Evolutionary conservation across 2,329 filamentous ascomycete genomes (phyloP), one percentile per base, ranked within the genome.

Genomic region (Chrysosporium queenslandicum): DNA sequence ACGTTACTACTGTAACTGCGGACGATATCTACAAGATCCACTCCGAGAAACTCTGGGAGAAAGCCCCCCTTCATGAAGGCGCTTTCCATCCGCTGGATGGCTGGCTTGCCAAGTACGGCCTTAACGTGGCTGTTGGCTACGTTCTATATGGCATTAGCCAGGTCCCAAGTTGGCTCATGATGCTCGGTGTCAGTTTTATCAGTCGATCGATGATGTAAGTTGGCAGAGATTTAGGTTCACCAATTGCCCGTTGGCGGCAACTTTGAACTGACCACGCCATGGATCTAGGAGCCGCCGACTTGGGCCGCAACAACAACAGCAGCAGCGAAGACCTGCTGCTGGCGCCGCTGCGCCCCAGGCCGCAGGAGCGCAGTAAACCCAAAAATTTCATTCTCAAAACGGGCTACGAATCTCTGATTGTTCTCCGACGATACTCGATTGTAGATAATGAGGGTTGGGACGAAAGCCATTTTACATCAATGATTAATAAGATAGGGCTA

Each of bases 101-200:
- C 42, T 67, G 63, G 57, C 64, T 83, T 41, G 75, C 76, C 46
- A 64, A 80, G 66, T 72, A 72, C 59, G 69, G 72, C 37, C 66
- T 83, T 47, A 72, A 70, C 39, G 64, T 80, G 50, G 75, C 77
- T 14, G 62, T 80, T 32, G 81, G 74, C 5, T 82, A 81, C 58
- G 63, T 72, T 40, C 71, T 82, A 51, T 82, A 72, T 64, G 74
- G 63, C 27, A 75, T 83, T 62, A 70, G 74, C 30, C 71, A 74
- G 66, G 73, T 83, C 58, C 81, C 81, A 2, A 81, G 76, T 60
- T 84, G 81, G 81, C 61, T 77, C 53, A 77, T 82, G 57, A 83
- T 84, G 81, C 75, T 84, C 57, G 66, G 72, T 39, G 77, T 84
- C 65, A 79, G 75, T 50, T 77, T 83, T 65, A 62, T 80, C 59